Percentiles rank a stretch among this genome's conserved stretches.
Evolutionary conservation across 495 filamentous ascomycete species (phyloP).

Genomic region (Tuber magnatum): DNA sequence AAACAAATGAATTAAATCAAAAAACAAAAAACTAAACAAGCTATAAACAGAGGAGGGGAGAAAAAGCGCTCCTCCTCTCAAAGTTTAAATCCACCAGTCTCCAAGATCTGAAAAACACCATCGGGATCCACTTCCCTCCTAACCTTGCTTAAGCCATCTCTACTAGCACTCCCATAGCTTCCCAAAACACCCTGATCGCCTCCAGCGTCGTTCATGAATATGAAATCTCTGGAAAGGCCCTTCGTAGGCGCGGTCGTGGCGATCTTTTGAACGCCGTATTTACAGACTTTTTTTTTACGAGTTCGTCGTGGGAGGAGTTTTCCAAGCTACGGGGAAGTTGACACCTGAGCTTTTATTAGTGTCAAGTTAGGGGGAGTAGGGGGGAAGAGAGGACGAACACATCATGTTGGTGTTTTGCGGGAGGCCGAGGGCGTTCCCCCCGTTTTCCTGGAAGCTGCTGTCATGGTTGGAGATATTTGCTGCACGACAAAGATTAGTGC

Average conservation of each 20-base stretch:
- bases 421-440: conserved; percentile 48
- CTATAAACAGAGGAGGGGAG: not conserved
- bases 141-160: conserved; percentile 16
- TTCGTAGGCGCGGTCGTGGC: conserved; percentile 13
- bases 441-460: conserved; percentile 35
- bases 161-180: conserved; percentile 31
- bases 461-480: conserved; percentile 46
- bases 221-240: conserved; percentile 22
- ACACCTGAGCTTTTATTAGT: not conserved
- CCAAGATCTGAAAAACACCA: conserved; percentile 26
- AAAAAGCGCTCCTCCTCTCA: not conserved
- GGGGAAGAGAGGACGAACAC: conserved; percentile 8
- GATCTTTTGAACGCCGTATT: conserved; percentile 19
- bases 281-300: conserved; percentile 11
- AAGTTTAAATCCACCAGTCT: conserved; percentile 38
- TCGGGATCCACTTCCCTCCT: conserved; percentile 24
- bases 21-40: not conserved
- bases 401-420: conserved; percentile 8
- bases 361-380: not conserved
- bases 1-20: not conserved
- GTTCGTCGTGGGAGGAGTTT: conserved; percentile 22
- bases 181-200: conserved; percentile 33
- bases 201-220: conserved; percentile 39
- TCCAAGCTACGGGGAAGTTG: conserved; percentile 31
- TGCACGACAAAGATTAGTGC: conserved; percentile 44